phyloP scores from a whole-genome alignment of 2,329 filamentous ascomycete species.

The Tolypocladium cylindrosporum region DNA sequence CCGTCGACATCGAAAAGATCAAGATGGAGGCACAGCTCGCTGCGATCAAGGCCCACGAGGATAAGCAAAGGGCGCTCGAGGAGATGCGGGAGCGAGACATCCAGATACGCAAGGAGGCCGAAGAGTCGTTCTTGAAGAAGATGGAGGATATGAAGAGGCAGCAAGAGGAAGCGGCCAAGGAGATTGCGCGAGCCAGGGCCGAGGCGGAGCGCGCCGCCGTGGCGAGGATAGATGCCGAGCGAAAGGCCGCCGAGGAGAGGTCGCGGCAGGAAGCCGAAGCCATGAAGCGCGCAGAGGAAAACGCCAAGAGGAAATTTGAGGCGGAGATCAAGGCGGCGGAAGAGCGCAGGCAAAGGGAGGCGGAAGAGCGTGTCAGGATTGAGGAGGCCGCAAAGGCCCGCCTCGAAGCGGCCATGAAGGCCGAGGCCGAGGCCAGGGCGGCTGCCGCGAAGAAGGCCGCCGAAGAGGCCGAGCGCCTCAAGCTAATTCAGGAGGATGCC shows the following conservation, averaged over 20 bases:
- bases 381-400: slow-evolving; percentile 35
- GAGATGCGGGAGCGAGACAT: slow-evolving; percentile 33
- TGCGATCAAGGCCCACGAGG: slow-evolving; percentile 35
- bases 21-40: slow-evolving; percentile 51
- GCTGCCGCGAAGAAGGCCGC: slow-evolving; percentile 30
- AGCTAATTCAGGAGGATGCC: slow-evolving; percentile 27
- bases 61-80: slow-evolving; percentile 33
- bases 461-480: slow-evolving; percentile 31
- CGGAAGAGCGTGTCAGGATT: slow-evolving; percentile 28
- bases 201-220: slow-evolving; percentile 35
- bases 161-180: slow-evolving; percentile 34
- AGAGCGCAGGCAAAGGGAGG: slow-evolving; percentile 28
- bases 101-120: slow-evolving; percentile 35
- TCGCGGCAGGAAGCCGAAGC: slow-evolving; percentile 23
- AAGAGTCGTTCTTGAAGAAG: slow-evolving; percentile 29
- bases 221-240: slow-evolving; percentile 33
- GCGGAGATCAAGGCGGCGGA: slow-evolving; percentile 32
- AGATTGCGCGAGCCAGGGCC: slow-evolving; percentile 35
- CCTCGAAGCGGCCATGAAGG: slow-evolving; percentile 31
- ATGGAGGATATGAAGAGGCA: slow-evolving; percentile 31
- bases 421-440: slow-evolving; percentile 29
- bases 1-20: slow-evolving; percentile 46
- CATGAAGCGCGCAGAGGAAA: slow-evolving; percentile 24
- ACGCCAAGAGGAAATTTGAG: slow-evolving; percentile 27
- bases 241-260: slow-evolving; percentile 36